Conservation (phyloP, 345 rosid species). For the Zanthoxylum bungeanum region DNA sequence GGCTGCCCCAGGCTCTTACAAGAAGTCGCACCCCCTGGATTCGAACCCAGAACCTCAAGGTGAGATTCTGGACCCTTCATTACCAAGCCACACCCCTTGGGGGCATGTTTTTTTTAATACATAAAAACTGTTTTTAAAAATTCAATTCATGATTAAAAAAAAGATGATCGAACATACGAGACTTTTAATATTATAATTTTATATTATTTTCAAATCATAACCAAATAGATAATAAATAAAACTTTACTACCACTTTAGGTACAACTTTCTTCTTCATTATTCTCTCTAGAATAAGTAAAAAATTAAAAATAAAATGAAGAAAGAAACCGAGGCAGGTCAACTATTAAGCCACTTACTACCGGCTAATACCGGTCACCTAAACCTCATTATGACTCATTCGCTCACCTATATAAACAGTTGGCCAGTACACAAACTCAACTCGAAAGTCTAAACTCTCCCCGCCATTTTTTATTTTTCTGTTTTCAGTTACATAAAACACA, state of each 20-base stretch:
- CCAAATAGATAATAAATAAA: too few relatives aligned
- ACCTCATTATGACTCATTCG: neutral
- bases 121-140: too few relatives aligned
- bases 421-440: neutral
- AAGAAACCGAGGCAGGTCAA: neutral
- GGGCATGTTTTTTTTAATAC: too few relatives aligned
- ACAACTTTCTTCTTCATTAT: neutral
- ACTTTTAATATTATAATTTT: too few relatives aligned
- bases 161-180: too few relatives aligned
- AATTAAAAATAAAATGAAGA: neutral
- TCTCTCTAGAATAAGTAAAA: neutral
- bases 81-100: too few relatives aligned
- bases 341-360: conserved; percentile 13
- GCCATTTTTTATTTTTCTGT: conserved; percentile 5
- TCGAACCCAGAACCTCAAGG: too few relatives aligned
- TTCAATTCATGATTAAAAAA: too few relatives aligned
- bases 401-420: conserved; percentile 1
- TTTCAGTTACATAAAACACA: neutral
- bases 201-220: too few relatives aligned
- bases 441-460: neutral
- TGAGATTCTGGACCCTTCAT: too few relatives aligned
- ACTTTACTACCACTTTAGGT: neutral
- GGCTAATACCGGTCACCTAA: conserved; percentile 24
- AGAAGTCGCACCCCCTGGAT: too few relatives aligned
- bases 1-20: too few relatives aligned